These are phyloP conservation scores for Dimargaris verticillata DNA, from an alignment of 192 early-diverging fungal species.

Conservation along the genomic window DNA sequence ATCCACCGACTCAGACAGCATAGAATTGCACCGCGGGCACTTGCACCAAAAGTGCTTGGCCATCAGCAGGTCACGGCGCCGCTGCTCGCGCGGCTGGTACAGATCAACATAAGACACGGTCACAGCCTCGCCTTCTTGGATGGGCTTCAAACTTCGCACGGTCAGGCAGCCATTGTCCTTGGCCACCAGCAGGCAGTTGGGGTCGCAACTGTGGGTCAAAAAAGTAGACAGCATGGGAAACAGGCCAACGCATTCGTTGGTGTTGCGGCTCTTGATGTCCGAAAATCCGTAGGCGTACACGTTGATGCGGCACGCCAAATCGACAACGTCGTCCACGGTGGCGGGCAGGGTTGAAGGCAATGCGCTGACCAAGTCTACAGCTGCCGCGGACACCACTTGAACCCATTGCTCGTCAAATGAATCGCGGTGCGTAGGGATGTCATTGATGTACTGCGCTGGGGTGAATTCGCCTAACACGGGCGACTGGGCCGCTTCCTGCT, in stretches of 20 bases:
- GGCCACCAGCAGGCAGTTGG: slow-evolving; percentile 51
- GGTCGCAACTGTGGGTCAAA: slow-evolving; percentile 57
- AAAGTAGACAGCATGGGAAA: slow-evolving; percentile 56
- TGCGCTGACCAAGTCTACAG: slow-evolving; percentile 16
- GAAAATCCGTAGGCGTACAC: slow-evolving; percentile 40
- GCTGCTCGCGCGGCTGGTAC: slow-evolving; percentile 47
- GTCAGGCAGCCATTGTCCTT: slow-evolving; percentile 32
- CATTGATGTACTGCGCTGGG: slow-evolving; percentile 16
- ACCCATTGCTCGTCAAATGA: slow-evolving; percentile 16
- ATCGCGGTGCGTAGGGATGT: slow-evolving; percentile 17
- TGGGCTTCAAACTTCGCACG: slow-evolving; percentile 38
- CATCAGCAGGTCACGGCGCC: slow-evolving; percentile 44
- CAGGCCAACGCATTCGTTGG: slow-evolving; percentile 41
- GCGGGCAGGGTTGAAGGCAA: slow-evolving; percentile 23
- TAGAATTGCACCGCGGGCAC: slow-evolving; percentile 45
- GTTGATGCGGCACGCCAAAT: slow-evolving; percentile 42
- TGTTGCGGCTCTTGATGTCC: slow-evolving; percentile 25
- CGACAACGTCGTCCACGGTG: slow-evolving; percentile 27
- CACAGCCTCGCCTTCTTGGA: slow-evolving; percentile 39
- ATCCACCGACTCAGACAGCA: slow-evolving; percentile 47
- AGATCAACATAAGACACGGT: slow-evolving; percentile 54
- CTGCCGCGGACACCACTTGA: slow-evolving; percentile 6
- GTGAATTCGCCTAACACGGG: slow-evolving; percentile 12
- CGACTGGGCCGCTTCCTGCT: slow-evolving; percentile 12
- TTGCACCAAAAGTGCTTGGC: slow-evolving; percentile 64